Conservation (phyloP, 768 basidiomycete species). For the Astraeus odoratus region DNA sequence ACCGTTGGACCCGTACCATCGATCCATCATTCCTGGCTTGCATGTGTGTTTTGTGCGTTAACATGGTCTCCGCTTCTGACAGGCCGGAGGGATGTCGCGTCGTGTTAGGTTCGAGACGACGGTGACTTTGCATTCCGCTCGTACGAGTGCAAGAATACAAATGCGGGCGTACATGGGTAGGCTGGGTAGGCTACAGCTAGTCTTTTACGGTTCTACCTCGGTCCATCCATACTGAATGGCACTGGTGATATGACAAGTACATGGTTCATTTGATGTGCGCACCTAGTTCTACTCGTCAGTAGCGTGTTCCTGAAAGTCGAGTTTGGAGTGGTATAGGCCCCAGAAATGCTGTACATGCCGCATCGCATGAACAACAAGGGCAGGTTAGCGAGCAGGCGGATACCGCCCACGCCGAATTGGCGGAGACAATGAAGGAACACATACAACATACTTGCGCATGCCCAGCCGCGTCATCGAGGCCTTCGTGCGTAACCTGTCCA, state of each 20-base stretch:
- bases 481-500: slow-evolving; percentile 41
- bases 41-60: slow-evolving; percentile 32
- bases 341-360: slow-evolving; percentile 38
- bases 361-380: background rate
- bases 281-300: slow-evolving; percentile 33
- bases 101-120: too few relatives aligned
- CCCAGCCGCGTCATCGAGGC: slow-evolving; percentile 34
- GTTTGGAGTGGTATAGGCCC: slow-evolving; percentile 33
- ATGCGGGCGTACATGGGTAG: slow-evolving; percentile 31
- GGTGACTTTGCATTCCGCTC: too few relatives aligned
- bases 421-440: background rate
- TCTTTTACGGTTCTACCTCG: slow-evolving; percentile 19
- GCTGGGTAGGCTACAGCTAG: slow-evolving; percentile 40
- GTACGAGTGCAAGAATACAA: too few relatives aligned
- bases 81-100: background rate
- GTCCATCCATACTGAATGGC: slow-evolving; percentile 43
- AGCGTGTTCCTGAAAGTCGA: slow-evolving; percentile 32
- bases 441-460: slow-evolving; percentile 31
- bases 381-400: too few relatives aligned
- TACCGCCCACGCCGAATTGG: background rate
- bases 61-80: slow-evolving; percentile 1
- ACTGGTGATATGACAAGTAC: slow-evolving; percentile 42
- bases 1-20: slow-evolving; percentile 38
- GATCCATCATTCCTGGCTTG: slow-evolving; percentile 44
- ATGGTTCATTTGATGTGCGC: slow-evolving; percentile 37